Percentiles rank a stretch among this genome's conserved stretches.
Conservation (phyloP, 345 rosid genomes). For the Rhodomyrtus tomentosa region DNA sequence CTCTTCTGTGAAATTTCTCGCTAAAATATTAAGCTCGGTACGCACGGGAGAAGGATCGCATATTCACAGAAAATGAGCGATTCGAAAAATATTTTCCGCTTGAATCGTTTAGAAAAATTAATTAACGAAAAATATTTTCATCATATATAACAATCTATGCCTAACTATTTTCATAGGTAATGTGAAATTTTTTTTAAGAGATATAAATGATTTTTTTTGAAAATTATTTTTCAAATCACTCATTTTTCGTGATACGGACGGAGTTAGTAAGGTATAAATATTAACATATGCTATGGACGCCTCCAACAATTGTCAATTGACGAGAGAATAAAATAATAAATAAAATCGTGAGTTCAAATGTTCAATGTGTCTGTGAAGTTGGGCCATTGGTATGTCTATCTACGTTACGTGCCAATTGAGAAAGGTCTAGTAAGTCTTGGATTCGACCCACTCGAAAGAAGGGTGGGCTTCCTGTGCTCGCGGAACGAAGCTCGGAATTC, state of each 20-base stretch:
- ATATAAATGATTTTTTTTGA: too few species aligned
- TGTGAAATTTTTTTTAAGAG: too few species aligned
- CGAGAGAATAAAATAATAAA: neutral
- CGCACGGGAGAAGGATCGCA: neutral
- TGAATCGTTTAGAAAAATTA: too few species aligned
- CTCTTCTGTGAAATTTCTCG: accelerated
- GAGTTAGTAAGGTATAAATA: neutral
- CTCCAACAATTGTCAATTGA: neutral
- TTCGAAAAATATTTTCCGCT: too few species aligned
- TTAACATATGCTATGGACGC: neutral
- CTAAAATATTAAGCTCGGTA: neutral
- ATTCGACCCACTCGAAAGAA: neutral
- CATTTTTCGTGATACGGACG: too few species aligned
- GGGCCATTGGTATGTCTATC: neutral
- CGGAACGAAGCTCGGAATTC: neutral
- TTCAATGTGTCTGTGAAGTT: neutral
- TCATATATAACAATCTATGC: too few species aligned
- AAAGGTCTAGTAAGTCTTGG: neutral
- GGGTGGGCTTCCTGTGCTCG: neutral
- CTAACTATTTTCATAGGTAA: too few species aligned
- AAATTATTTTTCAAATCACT: too few species aligned
- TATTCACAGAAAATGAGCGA: too few species aligned
- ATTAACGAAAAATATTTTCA: too few species aligned
- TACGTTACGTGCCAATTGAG: neutral
- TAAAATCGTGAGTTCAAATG: too few species aligned